Evolutionary conservation across 768 basidiomycete genomes (phyloP), one percentile per base, ranked within the genome.

Genomic region (Rhizopogon sp.): DNA sequence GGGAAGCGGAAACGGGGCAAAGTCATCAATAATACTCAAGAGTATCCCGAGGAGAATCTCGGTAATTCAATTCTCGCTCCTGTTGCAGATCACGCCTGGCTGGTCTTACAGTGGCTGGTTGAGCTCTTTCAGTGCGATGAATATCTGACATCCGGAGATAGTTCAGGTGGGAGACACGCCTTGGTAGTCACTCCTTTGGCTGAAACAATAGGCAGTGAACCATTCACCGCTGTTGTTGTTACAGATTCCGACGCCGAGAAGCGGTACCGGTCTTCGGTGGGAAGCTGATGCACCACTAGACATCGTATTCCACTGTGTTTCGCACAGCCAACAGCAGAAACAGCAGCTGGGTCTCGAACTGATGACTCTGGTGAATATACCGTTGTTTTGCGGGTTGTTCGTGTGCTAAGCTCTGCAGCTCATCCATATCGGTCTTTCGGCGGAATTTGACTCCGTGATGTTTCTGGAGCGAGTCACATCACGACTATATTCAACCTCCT

Each of bases 121-220:
- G 64, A 70, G 20, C 60, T 90, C 17, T 88, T 89, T 59, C 87
- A 92, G 63, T 79, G 77, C 58, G 88, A 90, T 56, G 83, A 89
- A 60, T 57, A 60, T 9, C 56, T 69, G 47, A 62, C 63, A 20
- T 49, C 35, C 8, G 69, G 71, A 54, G 63, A 64, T 42, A 58
- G 60, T 14, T 66, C 68, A 55, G 73, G 73, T 50, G 63, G 58
- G 57, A 58, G 49, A 46, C 39, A 25, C 35, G 5, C 9, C 29
- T 33, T 28, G 10, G n/a, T 25, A 35, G 39, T 53, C 39, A 50
- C 33, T 25, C 42, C 11, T 22, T 59, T 56, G 43, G 29, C 52
- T 25, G 43, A 44, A 17, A 49, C 52, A 47, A 51, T 60, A 42
- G 58, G 39, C 56, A 80, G 79, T 59, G 40, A 70, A 55, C 51